Base-by-base conservation (phyloP, 768 basidiomycete species). In the Mycena amicta region DNA sequence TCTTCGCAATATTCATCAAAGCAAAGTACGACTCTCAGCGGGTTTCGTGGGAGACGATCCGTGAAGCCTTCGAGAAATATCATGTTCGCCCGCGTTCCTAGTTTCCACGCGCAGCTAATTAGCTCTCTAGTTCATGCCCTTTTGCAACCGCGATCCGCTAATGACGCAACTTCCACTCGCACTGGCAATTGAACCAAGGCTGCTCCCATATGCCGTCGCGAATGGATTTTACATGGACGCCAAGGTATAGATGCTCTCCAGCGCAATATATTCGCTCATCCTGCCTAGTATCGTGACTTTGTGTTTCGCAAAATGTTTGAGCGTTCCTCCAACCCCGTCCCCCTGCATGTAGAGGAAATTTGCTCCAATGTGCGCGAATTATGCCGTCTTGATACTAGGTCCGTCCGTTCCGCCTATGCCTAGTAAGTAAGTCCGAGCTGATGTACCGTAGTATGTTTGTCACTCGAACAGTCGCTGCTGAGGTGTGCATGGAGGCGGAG, bases 231-330 rank as follows among this genome's bases (percentile, higher is more conserved):
- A 74, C 37, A 88, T 92, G 88, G 89, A 92, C 66, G 80, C 81
- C 69, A 90, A 90, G 78, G 89, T 86, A 71, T 55, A 70, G 47
- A 40, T 50, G 37, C 12, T n/a, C 18, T n/a, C 46, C 37, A 28
- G 50, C 26, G 54, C 43, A 40, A 55, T 22, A 53, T 23, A 33
- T 46, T 57, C 61, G 27, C 30, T 23, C 28, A 30, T 57, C 12
- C 55, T 3, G 13, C 52, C 12, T 60, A 92, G 89, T 90, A 92
- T 70, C 88, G 89, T 46, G 86, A 92, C 68, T 92, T 91, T 65
- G 85, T 92, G n/a, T 91, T 92, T 69, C 87, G 90, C 47, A 90
- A 90, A 70, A 91, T 92, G 83, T 92, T 92, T 62, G 88, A 90
- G 70, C 83, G 84, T 60, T 77, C 79, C 18, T 64, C 79, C 2